Conservation (phyloP, 106 monocot species). For the Amphibolis antarctica region DNA sequence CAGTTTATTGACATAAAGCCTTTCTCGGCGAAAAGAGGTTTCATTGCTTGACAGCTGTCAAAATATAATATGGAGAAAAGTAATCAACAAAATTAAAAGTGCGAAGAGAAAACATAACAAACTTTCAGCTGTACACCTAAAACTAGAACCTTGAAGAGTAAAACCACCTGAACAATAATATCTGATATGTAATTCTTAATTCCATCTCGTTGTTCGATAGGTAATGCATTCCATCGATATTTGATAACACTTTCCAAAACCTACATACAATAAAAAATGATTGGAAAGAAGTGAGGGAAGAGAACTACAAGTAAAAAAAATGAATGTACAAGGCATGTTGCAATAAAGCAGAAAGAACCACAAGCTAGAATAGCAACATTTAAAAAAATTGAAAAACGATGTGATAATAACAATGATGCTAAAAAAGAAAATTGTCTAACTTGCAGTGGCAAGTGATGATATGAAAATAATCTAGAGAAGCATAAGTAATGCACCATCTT, state of each 20-base stretch:
- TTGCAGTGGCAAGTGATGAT: too few relatives aligned
- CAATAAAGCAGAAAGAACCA: too few relatives aligned
- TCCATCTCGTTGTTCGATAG: constrained; percentile 89
- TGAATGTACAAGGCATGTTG: too few relatives aligned
- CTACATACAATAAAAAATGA: constrained; percentile 13
- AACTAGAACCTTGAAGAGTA: background rate
- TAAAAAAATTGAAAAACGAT: too few relatives aligned
- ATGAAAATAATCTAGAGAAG: too few relatives aligned
- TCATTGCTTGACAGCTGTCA: constrained; percentile 90
- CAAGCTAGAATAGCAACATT: too few relatives aligned
- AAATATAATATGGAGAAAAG: background rate
- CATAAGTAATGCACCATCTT: too few relatives aligned
- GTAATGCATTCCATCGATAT: constrained; percentile 96
- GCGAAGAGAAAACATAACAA: background rate
- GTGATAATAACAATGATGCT: too few relatives aligned
- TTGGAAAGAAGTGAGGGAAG: background rate
- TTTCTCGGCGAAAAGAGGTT: constrained; percentile 66
- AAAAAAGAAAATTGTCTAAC: too few relatives aligned
- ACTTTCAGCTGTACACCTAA: background rate
- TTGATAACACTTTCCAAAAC: constrained; percentile 98
- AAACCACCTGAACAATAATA: constrained; percentile 79
- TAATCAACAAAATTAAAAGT: background rate
- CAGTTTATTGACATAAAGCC: constrained; percentile 92
- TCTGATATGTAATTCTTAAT: constrained; percentile 99
- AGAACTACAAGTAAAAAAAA: background rate